Evolutionary conservation across 352 stramenopile genomes (phyloP).

Genomic region (Globisporangium ultimum): DNA sequence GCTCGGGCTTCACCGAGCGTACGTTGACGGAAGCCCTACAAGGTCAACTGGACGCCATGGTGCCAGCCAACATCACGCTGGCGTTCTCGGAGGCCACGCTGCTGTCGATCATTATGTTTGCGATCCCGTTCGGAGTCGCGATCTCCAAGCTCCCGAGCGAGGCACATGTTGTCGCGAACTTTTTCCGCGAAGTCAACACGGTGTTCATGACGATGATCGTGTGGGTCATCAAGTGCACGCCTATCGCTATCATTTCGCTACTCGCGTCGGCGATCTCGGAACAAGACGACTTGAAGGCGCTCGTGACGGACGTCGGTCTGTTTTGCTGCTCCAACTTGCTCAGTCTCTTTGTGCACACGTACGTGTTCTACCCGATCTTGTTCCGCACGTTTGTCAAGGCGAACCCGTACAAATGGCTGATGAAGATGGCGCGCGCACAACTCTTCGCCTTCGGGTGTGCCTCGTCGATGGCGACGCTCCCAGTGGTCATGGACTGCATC

Average conservation of each 20-base stretch:
- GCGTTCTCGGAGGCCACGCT: constrained; percentile 33
- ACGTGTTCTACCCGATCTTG: constrained; percentile 22
- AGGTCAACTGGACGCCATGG: constrained; percentile 26
- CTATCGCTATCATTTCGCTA: constrained; percentile 35
- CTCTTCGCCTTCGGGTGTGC: constrained; percentile 75
- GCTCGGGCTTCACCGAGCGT: constrained; percentile 9
- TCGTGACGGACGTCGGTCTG: not conserved
- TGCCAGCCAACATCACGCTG: constrained; percentile 34
- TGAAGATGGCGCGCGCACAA: constrained; percentile 42
- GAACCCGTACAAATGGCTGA: constrained; percentile 40
- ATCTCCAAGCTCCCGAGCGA: constrained; percentile 13
- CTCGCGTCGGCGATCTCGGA: constrained; percentile 26
- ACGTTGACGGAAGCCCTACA: constrained; percentile 27
- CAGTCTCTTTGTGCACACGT: constrained; percentile 17
- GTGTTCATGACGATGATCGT: constrained; percentile 46
- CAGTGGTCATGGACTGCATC: constrained; percentile 68
- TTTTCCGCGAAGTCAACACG: constrained; percentile 39
- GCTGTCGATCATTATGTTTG: constrained; percentile 48
- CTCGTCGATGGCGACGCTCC: constrained; percentile 73
- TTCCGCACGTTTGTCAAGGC: constrained; percentile 15
- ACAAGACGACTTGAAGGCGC: constrained; percentile 9
- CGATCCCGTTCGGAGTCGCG: constrained; percentile 33
- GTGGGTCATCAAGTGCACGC: constrained; percentile 40
- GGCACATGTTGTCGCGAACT: constrained; percentile 12
- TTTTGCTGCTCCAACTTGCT: constrained; percentile 3